Conservation (phyloP, 179 eudicot species). For the Heliamphora pulchella region DNA sequence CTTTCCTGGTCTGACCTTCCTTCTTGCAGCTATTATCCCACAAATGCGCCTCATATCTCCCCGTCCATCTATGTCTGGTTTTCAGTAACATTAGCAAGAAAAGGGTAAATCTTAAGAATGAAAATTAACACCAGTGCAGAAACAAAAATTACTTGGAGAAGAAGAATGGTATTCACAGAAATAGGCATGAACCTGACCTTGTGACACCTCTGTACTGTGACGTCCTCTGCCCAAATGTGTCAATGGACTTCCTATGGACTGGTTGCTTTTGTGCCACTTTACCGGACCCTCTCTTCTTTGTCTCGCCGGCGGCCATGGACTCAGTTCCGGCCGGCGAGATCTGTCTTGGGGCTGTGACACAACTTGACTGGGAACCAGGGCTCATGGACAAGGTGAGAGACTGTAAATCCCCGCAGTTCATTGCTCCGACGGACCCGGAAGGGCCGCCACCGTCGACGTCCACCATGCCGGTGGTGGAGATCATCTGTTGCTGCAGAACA, state of each 20-base stretch:
- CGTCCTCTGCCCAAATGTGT: conserved; percentile 71
- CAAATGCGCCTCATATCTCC: conserved; percentile 81
- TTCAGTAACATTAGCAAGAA: background rate
- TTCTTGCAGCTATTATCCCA: conserved; percentile 84
- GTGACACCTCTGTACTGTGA: conserved; percentile 81
- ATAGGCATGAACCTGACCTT: conserved; percentile 23
- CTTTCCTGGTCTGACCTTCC: conserved; percentile 81
- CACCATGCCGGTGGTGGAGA: background rate
- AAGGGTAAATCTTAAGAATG: background rate
- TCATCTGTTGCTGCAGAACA: too few relatives aligned
- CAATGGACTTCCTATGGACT: conserved; percentile 33
- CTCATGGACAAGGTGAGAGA: conserved; percentile 66
- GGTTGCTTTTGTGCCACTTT: conserved; percentile 39
- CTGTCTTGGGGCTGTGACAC: conserved; percentile 42
- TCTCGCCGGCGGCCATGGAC: conserved; percentile 19
- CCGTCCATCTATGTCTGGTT: conserved; percentile 75
- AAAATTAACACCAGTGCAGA: too few relatives aligned
- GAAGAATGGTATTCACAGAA: background rate
- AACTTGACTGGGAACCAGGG: conserved; percentile 81
- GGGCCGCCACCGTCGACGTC: conserved; percentile 19
- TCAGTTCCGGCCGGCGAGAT: conserved; percentile 29
- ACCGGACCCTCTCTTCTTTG: conserved; percentile 42
- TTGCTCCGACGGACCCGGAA: background rate
- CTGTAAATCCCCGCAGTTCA: conserved; percentile 38
- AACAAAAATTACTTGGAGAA: background rate